Percentiles rank a stretch among this genome's conserved stretches.
These are phyloP conservation scores for Neolentinus lepideus DNA, from an alignment of 1,284 basidiomycete species.

Conservation along the genomic window DNA sequence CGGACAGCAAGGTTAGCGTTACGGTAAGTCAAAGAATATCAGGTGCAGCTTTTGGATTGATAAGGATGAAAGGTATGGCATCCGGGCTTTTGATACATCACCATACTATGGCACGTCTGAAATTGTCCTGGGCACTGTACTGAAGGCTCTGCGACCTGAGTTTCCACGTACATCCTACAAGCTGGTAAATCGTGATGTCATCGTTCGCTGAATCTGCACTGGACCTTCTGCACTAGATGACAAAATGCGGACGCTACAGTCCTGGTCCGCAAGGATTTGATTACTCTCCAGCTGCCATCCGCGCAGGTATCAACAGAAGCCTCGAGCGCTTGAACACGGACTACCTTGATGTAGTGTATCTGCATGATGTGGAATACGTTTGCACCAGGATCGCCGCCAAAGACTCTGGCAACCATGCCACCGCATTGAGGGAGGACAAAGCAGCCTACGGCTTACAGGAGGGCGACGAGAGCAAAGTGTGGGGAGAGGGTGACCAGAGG, in stretches of 20 bases:
- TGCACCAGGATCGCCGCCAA: constrained; percentile 46
- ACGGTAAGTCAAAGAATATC: constrained; percentile 35
- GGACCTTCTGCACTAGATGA: constrained; percentile 49
- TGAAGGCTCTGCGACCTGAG: constrained; percentile 56
- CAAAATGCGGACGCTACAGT: constrained; percentile 93
- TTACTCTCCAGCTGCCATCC: constrained; percentile 69
- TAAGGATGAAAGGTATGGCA: constrained; percentile 63
- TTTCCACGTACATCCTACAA: constrained; percentile 80
- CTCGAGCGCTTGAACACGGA: constrained; percentile 70
- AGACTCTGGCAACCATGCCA: constrained; percentile 44
- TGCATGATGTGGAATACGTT: constrained; percentile 93
- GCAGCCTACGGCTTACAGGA: constrained; percentile 54
- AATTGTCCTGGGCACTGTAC: constrained; percentile 74
- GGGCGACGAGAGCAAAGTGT: constrained; percentile 51
- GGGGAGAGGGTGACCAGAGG: constrained; percentile 75
- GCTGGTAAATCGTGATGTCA: constrained; percentile 39
- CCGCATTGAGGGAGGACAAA: constrained; percentile 46
- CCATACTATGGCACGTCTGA: constrained; percentile 90
- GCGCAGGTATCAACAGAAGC: constrained; percentile 65
- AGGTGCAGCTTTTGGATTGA: not conserved
- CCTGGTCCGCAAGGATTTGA: constrained; percentile 58
- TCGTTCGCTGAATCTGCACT: not conserved
- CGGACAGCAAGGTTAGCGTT: constrained; percentile 76
- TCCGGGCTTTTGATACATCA: constrained; percentile 87
- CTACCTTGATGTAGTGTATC: constrained; percentile 83